Base-by-base conservation (phyloP, 805 yeast species). In the Candida adriatica region DNA sequence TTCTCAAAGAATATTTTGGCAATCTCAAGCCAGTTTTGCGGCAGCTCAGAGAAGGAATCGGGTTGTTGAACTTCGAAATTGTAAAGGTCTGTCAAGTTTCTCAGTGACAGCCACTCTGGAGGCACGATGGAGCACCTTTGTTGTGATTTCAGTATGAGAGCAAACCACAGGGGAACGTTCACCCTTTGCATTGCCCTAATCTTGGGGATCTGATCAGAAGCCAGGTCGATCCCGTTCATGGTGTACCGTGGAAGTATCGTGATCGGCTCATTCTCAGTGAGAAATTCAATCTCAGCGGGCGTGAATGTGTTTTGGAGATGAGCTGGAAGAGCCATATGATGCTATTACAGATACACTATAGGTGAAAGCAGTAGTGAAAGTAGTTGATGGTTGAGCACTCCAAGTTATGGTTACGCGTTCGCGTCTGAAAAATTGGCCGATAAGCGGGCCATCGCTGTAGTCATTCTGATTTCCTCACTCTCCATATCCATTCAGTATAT, bases 11-110 rank as follows among this genome's bases (percentile, higher is more conserved):
- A 59, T 9, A 80, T 66, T 43, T 80, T 83, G 4, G 90, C 72
- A 1, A 81, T 51, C 30, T 90, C 95, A 15, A 87, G 62, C 98
- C 98, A 92, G 51, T 79, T 74, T 76, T 80, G 79, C 0, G 97
- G 97, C 30, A 90, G 57, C 6, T 64, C 58, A 34, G 85, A 70
- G 50, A 90, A 90, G 37, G 70, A 61, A 20, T 68, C 67, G 1
- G 74, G 66, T 34, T 69, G 53, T 5, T 63, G 61, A 20, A 73
- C 60, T 50, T 90, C 97, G 38, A 71, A 78, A 14, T 79, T 84
- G 44, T 81, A 74, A 26, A 68, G 64, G 6, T 62, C 65, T 33
- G 70, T 70, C 35, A 90, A 55, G 30, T 62, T 63, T 13, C 62
- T 61, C 28, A 71, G 56, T 8, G 68, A 70, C 8, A 92, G 64